Base-by-base conservation (phyloP, 2,329 filamentous ascomycete species). In the Arthrinium puccinioides region DNA sequence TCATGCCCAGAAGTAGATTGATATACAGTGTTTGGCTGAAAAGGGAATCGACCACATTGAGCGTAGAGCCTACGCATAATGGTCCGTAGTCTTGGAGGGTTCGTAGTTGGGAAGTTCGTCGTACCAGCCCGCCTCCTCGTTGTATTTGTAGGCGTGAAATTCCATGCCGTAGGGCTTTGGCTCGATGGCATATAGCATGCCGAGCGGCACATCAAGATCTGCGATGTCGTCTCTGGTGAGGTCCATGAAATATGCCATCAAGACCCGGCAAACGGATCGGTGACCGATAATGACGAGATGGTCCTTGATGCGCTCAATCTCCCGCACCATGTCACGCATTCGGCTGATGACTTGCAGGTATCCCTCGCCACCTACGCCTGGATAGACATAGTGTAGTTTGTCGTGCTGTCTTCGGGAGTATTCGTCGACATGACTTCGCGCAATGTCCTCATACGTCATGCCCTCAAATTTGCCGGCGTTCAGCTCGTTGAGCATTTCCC, bases 91-190 rank as follows among this genome's bases (percentile, higher is more conserved):
- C 51, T 74, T 74, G 45, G 76, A 76, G 21, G 92, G 74, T 60
- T 84, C 79, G 63, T 92, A 97, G 53, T 89, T 73, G n/a, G 82
- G 84, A 31, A 94, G 64, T 56, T 92, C 81, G 41, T 92, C 80
- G 52, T 98, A 98, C 74, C 82, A 87, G 44, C 83, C 79, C 15
- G 67, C 75, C 4, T 73, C 69, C 44, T 86, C 76, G 55, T 95
- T 86, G 66, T 95, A 98, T 43, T 81, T 78, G 69, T 94, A 98
- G 1, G 88, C 90, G 59, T 94, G 90, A 67, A 97, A 96, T 43
- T 95, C 90, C 41, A 96, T 89, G 11, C 92, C 92, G 49, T 98
- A 98, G 1, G 92, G 92, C 70, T 96, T 96, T 23, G 92, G 92
- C 62, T 98, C 90, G 32, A 98, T 83, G 49, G 88, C 86, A 60